Base-by-base conservation (phyloP, 805 yeast genomes). In the Deakozyma indianensis region DNA sequence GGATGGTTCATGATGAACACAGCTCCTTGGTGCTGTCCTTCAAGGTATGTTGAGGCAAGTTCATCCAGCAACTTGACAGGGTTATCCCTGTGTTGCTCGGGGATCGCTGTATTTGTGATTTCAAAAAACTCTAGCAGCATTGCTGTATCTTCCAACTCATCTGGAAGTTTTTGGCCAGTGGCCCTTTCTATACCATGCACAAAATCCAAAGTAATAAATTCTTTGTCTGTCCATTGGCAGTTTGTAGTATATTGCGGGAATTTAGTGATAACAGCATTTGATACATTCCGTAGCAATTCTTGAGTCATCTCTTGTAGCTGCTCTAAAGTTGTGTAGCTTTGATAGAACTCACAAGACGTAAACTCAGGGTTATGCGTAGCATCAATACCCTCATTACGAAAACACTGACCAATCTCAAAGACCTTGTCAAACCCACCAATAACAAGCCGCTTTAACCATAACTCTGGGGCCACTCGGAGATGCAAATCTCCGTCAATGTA, bases 311-410 rank as follows among this genome's bases (percentile, higher is more conserved):
- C 48, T 71, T 86, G 82, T 48, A 90, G 64, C 23, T 83, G 83
- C 0, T 74, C 72, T 51, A 92, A 64, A 7, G 73, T 67, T 0
- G 81, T 76, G 56, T 73, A 87, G 0, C 83, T 71, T 54, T 81
- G 83, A 59, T 90, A 90, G 54, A 86, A 83, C 59, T 90, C 98
- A 58, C 95, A 78, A 2, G 86, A 76, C 1, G 95, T 80, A 59
- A 88, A 90, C 57, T 90, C 98, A 0, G 96, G 95, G 61, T 90
- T 92, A 60, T 90, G 98, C 0, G 95, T 83, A 1, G 82, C 69
- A 59, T 90, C 98, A 23, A 90, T 70, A 4, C 96, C 95, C 63
- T 92, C 98, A 56, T 92, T 92, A 54, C 98, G 70, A 61, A 88
- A 92, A 41, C 71, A 78, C 45, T 74, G 53, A 0, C 96, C 96